Evolutionary conservation across 2,329 filamentous ascomycete species (phyloP), one percentile per base, ranked within the genome.

Genomic region (Venturia nashicola): DNA sequence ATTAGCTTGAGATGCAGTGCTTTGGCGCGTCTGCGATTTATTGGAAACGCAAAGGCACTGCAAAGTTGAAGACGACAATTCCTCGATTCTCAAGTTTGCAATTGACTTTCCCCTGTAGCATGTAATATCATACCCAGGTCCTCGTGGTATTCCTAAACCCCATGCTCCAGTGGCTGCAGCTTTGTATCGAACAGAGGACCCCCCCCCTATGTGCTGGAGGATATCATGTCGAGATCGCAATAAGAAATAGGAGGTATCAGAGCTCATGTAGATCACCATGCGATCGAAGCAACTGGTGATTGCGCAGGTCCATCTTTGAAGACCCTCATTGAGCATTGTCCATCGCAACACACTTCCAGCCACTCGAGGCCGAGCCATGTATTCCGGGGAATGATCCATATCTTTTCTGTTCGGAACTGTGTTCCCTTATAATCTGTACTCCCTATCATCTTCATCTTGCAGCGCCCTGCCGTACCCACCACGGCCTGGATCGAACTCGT

Each of bases 401-500:
- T 51, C 5, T 27, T 27, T 27, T 23, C 20, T 27, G 27, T 11
- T 20, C 46, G 11, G 46, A 20, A 14, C 20, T 54, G 51, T 51
- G 27, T 27, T 27, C 11, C 9, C 32, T 20, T 57, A 57, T 57
- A 57, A 20, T 36, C 51, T 57, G 51, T 57, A 57, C 18, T 57
- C 51, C 27, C 51, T 57, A n/a, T 57, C 51, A 57, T 57, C 51
- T 36, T 57, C 51, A 18, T 57, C 51, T 16, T 57, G 51, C 32
- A 57, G 51, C 16, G 51, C 51, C 67, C 92, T 83, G 54, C 94
- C 93, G 69, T 92, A 85, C 12, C 94, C 94, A 69, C 94, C 94
- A 69, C 94, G 84, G 18, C 94, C 94, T 66, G 96, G 93, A 73
- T 99, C 94, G 73, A 87, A 99, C 78, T 99, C 94, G 75, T 97